Conservation (phyloP, 345 rosid genomes). For the Turnera subulata region DNA sequence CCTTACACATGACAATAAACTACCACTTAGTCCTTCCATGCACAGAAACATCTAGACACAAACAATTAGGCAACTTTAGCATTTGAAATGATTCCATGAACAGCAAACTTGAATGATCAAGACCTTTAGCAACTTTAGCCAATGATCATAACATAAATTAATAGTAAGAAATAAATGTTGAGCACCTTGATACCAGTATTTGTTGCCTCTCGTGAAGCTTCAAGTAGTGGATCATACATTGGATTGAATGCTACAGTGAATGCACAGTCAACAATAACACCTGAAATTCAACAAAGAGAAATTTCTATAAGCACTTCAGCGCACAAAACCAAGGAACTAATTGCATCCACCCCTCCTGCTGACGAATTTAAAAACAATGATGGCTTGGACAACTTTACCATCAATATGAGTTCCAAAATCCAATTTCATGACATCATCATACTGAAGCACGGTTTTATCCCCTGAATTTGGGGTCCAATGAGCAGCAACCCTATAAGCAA, state of each 20-base stretch:
- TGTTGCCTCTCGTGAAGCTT: constrained; percentile 94
- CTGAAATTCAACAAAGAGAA: constrained; percentile 42
- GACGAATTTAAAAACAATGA: too few species aligned
- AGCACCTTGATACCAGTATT: constrained; percentile 93
- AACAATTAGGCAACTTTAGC: too few species aligned
- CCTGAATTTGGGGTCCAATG: constrained; percentile 99
- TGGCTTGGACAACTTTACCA: constrained; percentile 36
- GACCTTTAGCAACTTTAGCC: neutral
- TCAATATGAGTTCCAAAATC: constrained; percentile 98
- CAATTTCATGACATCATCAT: constrained; percentile 94
- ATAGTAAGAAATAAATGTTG: neutral
- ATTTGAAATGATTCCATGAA: too few species aligned
- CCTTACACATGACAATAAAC: too few species aligned
- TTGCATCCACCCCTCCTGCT: too few species aligned
- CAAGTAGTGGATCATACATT: constrained; percentile 84
- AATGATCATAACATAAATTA: neutral
- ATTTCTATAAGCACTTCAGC: constrained; percentile 6
- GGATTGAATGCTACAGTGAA: constrained; percentile 99
- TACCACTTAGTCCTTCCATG: too few species aligned
- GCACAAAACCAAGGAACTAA: too few species aligned
- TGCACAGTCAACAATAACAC: constrained; percentile 84
- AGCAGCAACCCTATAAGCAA: constrained; percentile 76
- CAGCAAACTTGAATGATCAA: too few species aligned
- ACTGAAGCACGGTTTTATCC: constrained; percentile 94
- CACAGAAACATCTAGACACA: too few species aligned